phyloP scores from a whole-genome alignment of 2,329 filamentous ascomycete species.

The Neonectria punicea region DNA sequence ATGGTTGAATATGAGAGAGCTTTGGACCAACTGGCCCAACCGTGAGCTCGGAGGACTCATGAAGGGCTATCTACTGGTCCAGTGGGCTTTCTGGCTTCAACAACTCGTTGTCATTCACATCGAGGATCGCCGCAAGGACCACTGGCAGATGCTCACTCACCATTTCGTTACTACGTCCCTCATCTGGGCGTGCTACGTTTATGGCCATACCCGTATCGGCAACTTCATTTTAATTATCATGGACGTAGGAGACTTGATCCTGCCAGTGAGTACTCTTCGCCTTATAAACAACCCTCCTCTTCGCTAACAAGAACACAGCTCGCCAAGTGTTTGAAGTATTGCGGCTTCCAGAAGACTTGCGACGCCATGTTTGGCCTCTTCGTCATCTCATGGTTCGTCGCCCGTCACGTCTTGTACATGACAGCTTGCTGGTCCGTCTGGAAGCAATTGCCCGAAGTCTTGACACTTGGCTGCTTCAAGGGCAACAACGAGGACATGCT shows the following conservation, averaged over 20 bases:
- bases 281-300: conserved; percentile 58
- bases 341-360: conserved; percentile 79
- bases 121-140: conserved; percentile 92
- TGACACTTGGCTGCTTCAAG: conserved; percentile 75
- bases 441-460: conserved; percentile 31
- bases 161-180: conserved; percentile 90
- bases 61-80: conserved; percentile 91
- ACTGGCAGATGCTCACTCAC: conserved; percentile 95
- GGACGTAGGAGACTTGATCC: conserved; percentile 90
- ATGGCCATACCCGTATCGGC: conserved; percentile 87
- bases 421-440: conserved; percentile 78
- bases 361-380: conserved; percentile 88
- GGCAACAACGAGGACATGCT: conserved; percentile 65
- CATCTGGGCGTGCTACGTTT: conserved; percentile 84
- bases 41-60: conserved; percentile 78
- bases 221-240: conserved; percentile 91
- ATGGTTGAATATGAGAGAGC: conserved; percentile 77
- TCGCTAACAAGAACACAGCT: conserved; percentile 73
- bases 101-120: conserved; percentile 95
- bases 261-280: conserved; percentile 82
- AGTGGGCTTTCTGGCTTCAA: conserved; percentile 94
- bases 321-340: conserved; percentile 94
- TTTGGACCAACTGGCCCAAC: conserved; percentile 89
- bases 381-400: conserved; percentile 84
- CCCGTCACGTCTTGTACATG: conserved; percentile 84